A percentile compares a stretch with the other conserved stretches of the same genome.
phyloP scores from a whole-genome alignment of 2,329 filamentous ascomycete genomes.

The Paraconiothyrium sp. region DNA sequence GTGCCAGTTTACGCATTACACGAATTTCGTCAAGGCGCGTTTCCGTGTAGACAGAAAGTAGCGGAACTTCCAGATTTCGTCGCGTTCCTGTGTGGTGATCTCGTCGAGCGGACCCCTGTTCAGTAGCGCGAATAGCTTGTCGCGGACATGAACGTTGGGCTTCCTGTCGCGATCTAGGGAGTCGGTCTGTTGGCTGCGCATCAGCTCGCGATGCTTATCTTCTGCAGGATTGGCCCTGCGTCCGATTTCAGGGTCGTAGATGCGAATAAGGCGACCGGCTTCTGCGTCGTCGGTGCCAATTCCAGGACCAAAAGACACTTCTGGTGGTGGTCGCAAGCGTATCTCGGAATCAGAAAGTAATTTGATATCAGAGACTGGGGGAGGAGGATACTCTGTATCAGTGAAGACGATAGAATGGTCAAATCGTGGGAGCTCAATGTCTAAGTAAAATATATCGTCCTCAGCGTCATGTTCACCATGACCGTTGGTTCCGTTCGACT shows the following conservation, averaged over 20 bases:
- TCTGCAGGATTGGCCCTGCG: conserved; percentile 92
- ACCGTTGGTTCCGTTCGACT: conserved; percentile 27
- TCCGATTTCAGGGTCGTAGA: conserved; percentile 94
- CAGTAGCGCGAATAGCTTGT: conserved; percentile 91
- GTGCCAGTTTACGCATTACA: conserved; percentile 96
- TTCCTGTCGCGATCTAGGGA: conserved; percentile 94
- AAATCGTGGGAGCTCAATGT: conserved; percentile 91
- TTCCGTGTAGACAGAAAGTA: conserved; percentile 96
- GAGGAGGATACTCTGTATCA: conserved; percentile 89
- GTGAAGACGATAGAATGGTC: conserved; percentile 96
- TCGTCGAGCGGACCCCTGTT: conserved; percentile 92
- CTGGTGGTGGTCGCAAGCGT: conserved; percentile 80
- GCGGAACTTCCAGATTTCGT: conserved; percentile 96
- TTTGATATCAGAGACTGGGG: conserved; percentile 80
- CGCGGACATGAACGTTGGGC: conserved; percentile 93
- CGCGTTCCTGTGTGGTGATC: conserved; percentile 89
- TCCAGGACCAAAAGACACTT: conserved; percentile 89
- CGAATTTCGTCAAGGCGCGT: conserved; percentile 86
- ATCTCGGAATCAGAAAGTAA: conserved; percentile 70
- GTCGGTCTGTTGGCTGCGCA: conserved; percentile 92
- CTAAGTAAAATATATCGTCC: conserved; percentile 79
- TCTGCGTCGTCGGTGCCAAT: conserved; percentile 69
- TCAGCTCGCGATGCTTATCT: conserved; percentile 89
- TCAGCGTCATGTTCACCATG: conserved; percentile 51
- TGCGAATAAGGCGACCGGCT: conserved; percentile 74